Conservation (phyloP, 345 rosid species). For the Ceriops tagal region DNA sequence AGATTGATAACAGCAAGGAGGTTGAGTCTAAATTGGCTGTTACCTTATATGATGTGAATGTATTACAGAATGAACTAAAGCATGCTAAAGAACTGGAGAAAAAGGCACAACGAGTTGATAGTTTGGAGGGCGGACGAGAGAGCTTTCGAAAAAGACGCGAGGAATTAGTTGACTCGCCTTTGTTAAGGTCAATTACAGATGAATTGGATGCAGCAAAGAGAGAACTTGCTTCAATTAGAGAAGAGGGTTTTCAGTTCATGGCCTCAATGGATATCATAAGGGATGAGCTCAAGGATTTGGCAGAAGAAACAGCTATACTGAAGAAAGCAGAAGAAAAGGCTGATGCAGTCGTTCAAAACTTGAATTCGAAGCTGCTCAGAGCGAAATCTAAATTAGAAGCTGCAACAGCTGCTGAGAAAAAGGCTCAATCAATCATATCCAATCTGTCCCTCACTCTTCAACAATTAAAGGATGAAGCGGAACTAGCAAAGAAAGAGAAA, state of each 20-base stretch:
- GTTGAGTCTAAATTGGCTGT: conserved; percentile 48
- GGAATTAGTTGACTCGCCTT: conserved; percentile 25
- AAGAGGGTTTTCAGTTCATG: conserved; percentile 58
- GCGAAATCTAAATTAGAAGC: conserved; percentile 60
- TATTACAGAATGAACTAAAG: conserved; percentile 56
- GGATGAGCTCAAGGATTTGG: conserved; percentile 48
- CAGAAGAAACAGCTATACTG: conserved; percentile 43
- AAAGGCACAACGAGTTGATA: conserved; percentile 33
- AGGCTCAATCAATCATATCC: conserved; percentile 43
- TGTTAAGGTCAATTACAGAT: conserved; percentile 38
- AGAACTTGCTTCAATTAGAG: conserved; percentile 50
- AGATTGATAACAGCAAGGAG: conserved; percentile 50
- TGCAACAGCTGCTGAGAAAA: conserved; percentile 48
- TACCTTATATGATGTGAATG: conserved; percentile 52
- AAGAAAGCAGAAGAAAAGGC: conserved; percentile 45
- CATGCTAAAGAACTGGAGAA: conserved; percentile 44
- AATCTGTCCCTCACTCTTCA: conserved; percentile 51
- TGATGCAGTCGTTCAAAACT: conserved; percentile 45
- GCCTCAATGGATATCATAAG: conserved; percentile 62
- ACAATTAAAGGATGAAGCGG: conserved; percentile 57
- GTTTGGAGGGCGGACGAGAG: conserved; percentile 20
- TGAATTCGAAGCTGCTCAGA: conserved; percentile 70
- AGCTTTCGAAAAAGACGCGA: conserved; percentile 16
- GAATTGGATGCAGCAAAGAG: conserved; percentile 62
- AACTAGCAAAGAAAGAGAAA: conserved; percentile 59